phyloP scores from a whole-genome alignment of 192 early-diverging fungal genomes.

The Backusella tarrabulga region DNA sequence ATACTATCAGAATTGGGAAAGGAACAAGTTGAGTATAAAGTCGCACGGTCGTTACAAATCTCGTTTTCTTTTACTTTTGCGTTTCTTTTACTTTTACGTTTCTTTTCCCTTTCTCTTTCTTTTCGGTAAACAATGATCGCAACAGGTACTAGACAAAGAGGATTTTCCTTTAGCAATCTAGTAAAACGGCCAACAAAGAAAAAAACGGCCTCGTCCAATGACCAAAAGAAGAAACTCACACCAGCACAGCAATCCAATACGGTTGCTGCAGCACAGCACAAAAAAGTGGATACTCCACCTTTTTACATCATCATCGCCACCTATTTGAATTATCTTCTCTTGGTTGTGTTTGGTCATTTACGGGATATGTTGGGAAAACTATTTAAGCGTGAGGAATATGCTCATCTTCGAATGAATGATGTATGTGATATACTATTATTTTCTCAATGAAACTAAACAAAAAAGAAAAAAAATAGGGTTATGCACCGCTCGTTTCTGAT shows the following conservation, averaged over 20 bases:
- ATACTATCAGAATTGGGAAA: background rate
- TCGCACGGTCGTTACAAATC: background rate
- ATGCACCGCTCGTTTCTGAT: constrained; percentile 83
- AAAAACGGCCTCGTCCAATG: constrained; percentile 30
- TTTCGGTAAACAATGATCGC: background rate
- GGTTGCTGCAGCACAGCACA: constrained; percentile 13
- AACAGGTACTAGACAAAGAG: constrained; percentile 12
- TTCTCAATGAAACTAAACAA: too few relatives aligned
- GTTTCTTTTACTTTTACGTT: background rate
- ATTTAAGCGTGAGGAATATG: constrained; percentile 60
- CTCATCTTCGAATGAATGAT: constrained; percentile 51
- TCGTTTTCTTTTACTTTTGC: too few relatives aligned
- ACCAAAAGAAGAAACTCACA: constrained; percentile 20
- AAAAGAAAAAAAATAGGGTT: constrained; percentile 40
- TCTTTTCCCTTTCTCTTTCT: background rate
- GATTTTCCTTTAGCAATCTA: constrained; percentile 13
- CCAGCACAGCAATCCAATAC: constrained; percentile 28
- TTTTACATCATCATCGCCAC: constrained; percentile 76
- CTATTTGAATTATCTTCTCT: constrained; percentile 81
- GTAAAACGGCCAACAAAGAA: constrained; percentile 20
- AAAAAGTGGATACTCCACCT: constrained; percentile 46
- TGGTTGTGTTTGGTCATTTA: constrained; percentile 82
- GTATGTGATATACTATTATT: background rate
- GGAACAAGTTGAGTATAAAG: background rate
- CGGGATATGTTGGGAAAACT: constrained; percentile 79